Evolutionary conservation across 2,329 filamentous ascomycete genomes (phyloP).

Genomic region (Cladosporium sp.): DNA sequence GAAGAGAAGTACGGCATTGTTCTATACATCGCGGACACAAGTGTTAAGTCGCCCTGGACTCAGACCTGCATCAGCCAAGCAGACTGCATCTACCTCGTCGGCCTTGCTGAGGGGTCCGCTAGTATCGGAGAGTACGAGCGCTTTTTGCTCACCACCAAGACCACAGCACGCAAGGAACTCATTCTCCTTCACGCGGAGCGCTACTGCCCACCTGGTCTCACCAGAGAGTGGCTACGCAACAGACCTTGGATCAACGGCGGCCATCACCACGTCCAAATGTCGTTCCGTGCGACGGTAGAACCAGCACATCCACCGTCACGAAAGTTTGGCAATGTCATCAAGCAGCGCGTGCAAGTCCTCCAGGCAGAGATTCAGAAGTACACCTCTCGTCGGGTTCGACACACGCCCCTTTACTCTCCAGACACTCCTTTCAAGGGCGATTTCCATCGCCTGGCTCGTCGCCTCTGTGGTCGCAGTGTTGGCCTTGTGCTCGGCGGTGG

Average conservation of each 20-base stretch:
- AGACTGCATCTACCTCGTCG: constrained; percentile 91
- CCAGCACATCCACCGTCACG: constrained; percentile 69
- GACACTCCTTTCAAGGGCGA: constrained; percentile 95
- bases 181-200: constrained; percentile 86
- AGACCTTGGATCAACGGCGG: constrained; percentile 97
- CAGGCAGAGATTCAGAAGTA: constrained; percentile 99
- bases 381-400: constrained; percentile 85
- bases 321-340: constrained; percentile 78
- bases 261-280: constrained; percentile 97
- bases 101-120: constrained; percentile 82
- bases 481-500: constrained; percentile 92
- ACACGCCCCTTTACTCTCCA: constrained; percentile 82
- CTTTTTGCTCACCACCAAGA: constrained; percentile 95
- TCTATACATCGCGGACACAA: constrained; percentile 93
- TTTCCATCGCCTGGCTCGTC: constrained; percentile 85
- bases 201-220: constrained; percentile 79
- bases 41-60: constrained; percentile 95
- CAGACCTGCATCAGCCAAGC: constrained; percentile 97
- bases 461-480: constrained; percentile 89
- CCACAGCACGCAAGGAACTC: constrained; percentile 87
- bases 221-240: constrained; percentile 80
- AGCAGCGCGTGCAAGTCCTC: constrained; percentile 87
- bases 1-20: constrained; percentile 97
- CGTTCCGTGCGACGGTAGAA: constrained; percentile 67
- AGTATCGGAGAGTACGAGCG: constrained; percentile 94